These are phyloP conservation scores for Plasmodium falciparum DNA, from an alignment of 169 alveolate genomes.

Conservation along the genomic window DNA sequence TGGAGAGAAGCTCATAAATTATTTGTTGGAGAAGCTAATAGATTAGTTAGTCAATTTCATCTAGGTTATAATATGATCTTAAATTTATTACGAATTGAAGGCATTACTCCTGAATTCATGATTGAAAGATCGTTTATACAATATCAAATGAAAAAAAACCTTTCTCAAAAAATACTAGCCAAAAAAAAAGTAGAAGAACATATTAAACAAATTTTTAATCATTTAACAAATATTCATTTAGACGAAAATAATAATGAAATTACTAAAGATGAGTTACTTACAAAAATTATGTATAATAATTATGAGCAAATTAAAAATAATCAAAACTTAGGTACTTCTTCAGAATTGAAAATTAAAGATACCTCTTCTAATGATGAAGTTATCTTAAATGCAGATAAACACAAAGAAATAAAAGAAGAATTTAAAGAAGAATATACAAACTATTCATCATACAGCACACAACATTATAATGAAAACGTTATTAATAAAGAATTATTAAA, in stretches of 20 bases:
- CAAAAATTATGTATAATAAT: constrained; percentile 74
- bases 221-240: constrained; percentile 10
- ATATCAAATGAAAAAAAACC: constrained; percentile 93
- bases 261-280: constrained; percentile 78
- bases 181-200: constrained; percentile 85
- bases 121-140: constrained; percentile 96
- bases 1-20: constrained; percentile 95
- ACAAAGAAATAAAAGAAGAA: neutral
- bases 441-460: neutral
- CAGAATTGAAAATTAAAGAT: neutral
- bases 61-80: constrained; percentile 97
- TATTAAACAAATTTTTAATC: constrained; percentile 67
- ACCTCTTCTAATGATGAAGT: neutral
- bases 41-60: constrained; percentile 95
- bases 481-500: constrained; percentile 72
- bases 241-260: constrained; percentile 81
- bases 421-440: neutral
- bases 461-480: constrained; percentile 48
- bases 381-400: neutral
- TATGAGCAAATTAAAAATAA: constrained; percentile 17
- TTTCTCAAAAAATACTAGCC: constrained; percentile 82
- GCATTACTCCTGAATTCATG: constrained; percentile 95
- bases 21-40: constrained; percentile 93
- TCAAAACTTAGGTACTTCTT: neutral
- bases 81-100: constrained; percentile 97